Base-by-base conservation (phyloP, 345 rosid species). In the Camelina sativa region DNA sequence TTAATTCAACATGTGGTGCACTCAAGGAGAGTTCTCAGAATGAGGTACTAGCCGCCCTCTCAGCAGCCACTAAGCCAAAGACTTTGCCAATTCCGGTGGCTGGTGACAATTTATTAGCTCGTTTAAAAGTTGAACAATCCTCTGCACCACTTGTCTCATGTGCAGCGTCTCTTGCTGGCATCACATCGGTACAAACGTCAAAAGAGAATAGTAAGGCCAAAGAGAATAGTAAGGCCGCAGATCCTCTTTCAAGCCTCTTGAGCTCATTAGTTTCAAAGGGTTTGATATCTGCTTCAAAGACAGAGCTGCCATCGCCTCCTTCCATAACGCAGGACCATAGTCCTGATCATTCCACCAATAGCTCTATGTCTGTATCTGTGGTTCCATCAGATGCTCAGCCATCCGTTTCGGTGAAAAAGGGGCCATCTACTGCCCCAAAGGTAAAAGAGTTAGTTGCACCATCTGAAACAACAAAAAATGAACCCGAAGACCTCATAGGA, bases 241-340 rank as follows among this genome's bases (percentile, higher is more conserved):
- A 82, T 80, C 98, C 97, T 47, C 70, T 95, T 65, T 86, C 97
- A 9, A 82, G 69, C 72, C 96, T 95, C 77, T 83, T 95, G 83
- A 88, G 92, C 87, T 82, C 98, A n/a, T 86, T 95, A 73, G 92
- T 89, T 78, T 86, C 96, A 15, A 92, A 89, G 85, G 98, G 99
- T 69, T 74, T 92, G 83, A 94, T 95, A 82, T 88, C 93, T 70
- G 86, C 92, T 65, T 85, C 93, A 17, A 88, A 87, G 81, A 69
- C 80, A 0, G 88, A 83, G 66, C 69, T 84, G 38, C 28, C 85
- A 56, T 77, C 92, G 72, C 50, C 73, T 46, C 80, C 83, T 69
- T 64, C 58, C 64, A 62, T 19, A 64, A 62, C 69, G 69, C 79
- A 78, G 76, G 84, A 82, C 22, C 77, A 73, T 67, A 83, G 83